Evolutionary conservation across 331 rosid genomes (phyloP).

Genomic region (Arachis monticola): DNA sequence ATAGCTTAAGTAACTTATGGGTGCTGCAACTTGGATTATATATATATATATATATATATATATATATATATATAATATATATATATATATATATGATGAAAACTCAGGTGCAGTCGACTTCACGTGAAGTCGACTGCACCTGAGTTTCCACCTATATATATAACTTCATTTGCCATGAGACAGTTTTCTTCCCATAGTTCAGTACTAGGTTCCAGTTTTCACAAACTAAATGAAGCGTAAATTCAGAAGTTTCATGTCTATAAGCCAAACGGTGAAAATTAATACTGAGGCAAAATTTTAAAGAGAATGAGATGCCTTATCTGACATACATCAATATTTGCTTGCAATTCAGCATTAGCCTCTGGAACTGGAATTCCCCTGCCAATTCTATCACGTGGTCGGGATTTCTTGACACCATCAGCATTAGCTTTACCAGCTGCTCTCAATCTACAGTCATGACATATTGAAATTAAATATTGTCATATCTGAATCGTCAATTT

Average conservation of each 20-base stretch:
- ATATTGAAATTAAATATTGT: slow-evolving; percentile 38
- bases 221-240: slow-evolving; percentile 8
- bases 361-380: slow-evolving; percentile 88
- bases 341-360: slow-evolving; percentile 96
- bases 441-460: slow-evolving; percentile 71
- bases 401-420: slow-evolving; percentile 80
- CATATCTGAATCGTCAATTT: slow-evolving; percentile 3
- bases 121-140: no score
- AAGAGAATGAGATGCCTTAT: slow-evolving; percentile 29
- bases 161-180: slow-evolving; percentile 11
- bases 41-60: no score
- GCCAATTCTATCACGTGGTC: slow-evolving; percentile 75
- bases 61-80: no score
- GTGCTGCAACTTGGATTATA: no score
- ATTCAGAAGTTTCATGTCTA: background rate
- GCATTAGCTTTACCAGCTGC: slow-evolving; percentile 84
- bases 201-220: slow-evolving; percentile 4
- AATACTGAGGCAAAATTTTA: background rate
- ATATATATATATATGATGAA: no score
- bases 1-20: no score
- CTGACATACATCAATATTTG: slow-evolving; percentile 83
- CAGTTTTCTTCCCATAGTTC: background rate
- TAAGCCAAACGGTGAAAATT: background rate
- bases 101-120: no score
- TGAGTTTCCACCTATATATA: no score